phyloP scores from a whole-genome alignment of 352 stramenopile species.

The Aphanomyces astaci region DNA sequence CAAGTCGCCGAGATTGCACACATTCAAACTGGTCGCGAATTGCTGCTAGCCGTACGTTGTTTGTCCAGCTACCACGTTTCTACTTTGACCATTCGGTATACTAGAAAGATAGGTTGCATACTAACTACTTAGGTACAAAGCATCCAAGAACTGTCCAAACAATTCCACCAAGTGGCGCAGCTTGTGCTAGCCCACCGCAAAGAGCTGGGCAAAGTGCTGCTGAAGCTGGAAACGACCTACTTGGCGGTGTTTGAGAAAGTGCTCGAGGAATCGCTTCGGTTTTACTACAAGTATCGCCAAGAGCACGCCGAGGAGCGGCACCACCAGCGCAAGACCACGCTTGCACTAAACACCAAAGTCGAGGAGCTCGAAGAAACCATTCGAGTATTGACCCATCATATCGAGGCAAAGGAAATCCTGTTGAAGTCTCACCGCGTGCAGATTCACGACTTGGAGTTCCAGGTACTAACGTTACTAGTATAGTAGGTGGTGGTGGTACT shows the following conservation, averaged over 20 bases:
- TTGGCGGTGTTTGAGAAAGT: constrained; percentile 70
- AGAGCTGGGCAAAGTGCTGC: constrained; percentile 50
- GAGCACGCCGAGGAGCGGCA: constrained; percentile 38
- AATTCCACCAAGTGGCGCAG: constrained; percentile 61
- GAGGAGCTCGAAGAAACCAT: constrained; percentile 27
- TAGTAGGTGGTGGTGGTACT: constrained; percentile 19
- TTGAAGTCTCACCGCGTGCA: constrained; percentile 43
- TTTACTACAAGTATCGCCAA: constrained; percentile 68
- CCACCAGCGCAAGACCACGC: constrained; percentile 27
- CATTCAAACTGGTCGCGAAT: constrained; percentile 49
- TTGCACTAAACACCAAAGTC: constrained; percentile 21
- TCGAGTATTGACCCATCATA: constrained; percentile 34
- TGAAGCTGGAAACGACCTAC: constrained; percentile 69
- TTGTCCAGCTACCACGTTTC: too few species aligned
- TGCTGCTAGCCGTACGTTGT: constrained; percentile 41
- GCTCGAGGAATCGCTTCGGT: constrained; percentile 52
- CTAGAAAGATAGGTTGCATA: too few species aligned
- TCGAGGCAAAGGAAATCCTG: constrained; percentile 51
- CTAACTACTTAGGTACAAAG: constrained; percentile 29
- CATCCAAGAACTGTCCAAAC: constrained; percentile 32
- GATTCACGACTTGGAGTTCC: constrained; percentile 37
- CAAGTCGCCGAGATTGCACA: constrained; percentile 51
- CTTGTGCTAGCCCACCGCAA: constrained; percentile 54
- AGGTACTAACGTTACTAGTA: constrained; percentile 23
- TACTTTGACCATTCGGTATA: too few species aligned